Evolutionary conservation across 495 filamentous ascomycete genomes (phyloP), one percentile per base, ranked within the genome.

Genomic region (Penicillium malachiteum): DNA sequence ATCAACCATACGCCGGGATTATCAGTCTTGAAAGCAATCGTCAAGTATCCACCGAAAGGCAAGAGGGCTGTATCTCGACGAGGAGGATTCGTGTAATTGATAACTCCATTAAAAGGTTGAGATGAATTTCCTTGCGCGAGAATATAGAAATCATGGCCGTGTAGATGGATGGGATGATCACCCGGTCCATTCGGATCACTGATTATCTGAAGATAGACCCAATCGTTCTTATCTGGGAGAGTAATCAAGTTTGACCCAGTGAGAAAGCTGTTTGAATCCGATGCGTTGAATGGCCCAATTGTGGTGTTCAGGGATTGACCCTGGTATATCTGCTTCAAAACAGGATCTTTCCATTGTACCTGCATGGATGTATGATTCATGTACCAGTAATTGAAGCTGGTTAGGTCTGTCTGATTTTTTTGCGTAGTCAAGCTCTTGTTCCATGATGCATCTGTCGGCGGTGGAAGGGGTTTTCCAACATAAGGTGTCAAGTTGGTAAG

Each of bases 191-290:
- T 58, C 7, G 56, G 57, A 26, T 67, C 72, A 54, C 83, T 75
- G 3, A 69, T 8, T 16, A 44, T 44, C 14, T 17, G 71, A 4
- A 88, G 64, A 11, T 86, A 63, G 47, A 65, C 77, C 68, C 86
- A 87, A 54, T 87, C 79, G 54, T 86, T 76, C 10, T 81, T 81
- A 56, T 84, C 78, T 21, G 56, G 56, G 12, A 59, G 40, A 17
- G 42, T 44, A 17, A 63, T 52, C 8, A 63, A 37, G 34, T 37
- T 37, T 37, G 34, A 10, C 9, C 34, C 34, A 37, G 21, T 26
- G 21, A 26, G 4, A 26, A 26, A 26, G 12, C 34, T 37, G 12
- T 37, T 2, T 37, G 2, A 5, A 5, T 37, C 21, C 2, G 34
- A 37, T 13, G 34, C 12, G 5, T 37, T 37, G 34, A 13, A 37